Evolutionary conservation across 2,329 filamentous ascomycete genomes (phyloP).

Genomic region (Conoideocrella luteorostrata): DNA sequence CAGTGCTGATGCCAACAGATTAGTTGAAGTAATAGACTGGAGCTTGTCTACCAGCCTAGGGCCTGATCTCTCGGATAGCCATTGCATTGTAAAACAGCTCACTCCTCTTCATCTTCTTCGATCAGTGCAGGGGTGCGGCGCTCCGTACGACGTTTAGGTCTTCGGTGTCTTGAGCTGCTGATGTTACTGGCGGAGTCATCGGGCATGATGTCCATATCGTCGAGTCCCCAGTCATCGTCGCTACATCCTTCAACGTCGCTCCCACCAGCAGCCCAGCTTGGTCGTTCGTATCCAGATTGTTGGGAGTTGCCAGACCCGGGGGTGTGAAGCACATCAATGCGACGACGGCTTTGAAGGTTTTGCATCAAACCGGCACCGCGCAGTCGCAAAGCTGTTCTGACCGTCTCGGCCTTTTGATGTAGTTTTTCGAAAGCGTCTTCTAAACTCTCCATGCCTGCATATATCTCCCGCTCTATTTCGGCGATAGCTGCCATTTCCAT

Average conservation of each 20-base stretch:
- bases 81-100: background rate
- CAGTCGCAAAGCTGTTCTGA: conserved; percentile 73
- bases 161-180: conserved; percentile 59
- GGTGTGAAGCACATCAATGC: conserved; percentile 48
- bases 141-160: conserved; percentile 62
- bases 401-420: conserved; percentile 76
- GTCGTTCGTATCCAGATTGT: conserved; percentile 38
- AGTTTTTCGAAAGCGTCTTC: conserved; percentile 91
- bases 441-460: conserved; percentile 85
- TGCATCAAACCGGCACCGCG: conserved; percentile 70
- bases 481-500: conserved; percentile 84
- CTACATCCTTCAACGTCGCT: conserved; percentile 43
- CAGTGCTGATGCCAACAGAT: background rate
- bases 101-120: conserved; percentile 66
- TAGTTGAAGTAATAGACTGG: background rate
- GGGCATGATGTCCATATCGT: conserved; percentile 59
- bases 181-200: conserved; percentile 81
- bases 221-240: conserved; percentile 53
- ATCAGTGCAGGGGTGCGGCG: conserved; percentile 66
- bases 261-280: conserved; percentile 28
- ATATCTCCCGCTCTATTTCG: conserved; percentile 90
- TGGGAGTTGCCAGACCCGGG: conserved; percentile 41
- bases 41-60: no score
- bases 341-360: conserved; percentile 54
- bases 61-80: no score